Conservation (phyloP, 2,329 filamentous ascomycete species). For the Aspergillus hortae region DNA sequence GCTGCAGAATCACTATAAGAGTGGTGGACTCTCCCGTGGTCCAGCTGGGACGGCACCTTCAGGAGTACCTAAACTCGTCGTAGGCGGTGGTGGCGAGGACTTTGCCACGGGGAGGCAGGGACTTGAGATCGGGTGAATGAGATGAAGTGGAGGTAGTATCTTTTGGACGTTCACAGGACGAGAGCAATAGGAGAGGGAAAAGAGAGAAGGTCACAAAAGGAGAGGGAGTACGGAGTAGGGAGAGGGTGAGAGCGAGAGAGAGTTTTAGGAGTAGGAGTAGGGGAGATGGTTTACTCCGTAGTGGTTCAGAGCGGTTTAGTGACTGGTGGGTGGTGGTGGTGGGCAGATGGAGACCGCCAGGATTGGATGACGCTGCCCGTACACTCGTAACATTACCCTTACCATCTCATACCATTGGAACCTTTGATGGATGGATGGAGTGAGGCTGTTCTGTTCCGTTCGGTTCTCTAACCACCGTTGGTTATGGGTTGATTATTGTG, state of each 20-base stretch:
- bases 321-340: background rate
- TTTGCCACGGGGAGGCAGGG: background rate
- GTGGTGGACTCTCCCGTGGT: background rate
- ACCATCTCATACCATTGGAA: too few species aligned
- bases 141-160: background rate
- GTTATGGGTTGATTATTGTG: too few species aligned
- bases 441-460: too few species aligned
- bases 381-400: too few species aligned
- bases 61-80: background rate
- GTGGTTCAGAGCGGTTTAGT: too few species aligned
- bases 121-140: background rate
- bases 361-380: too few species aligned
- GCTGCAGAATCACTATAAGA: background rate
- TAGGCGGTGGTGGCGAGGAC: background rate
- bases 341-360: background rate
- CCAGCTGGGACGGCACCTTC: background rate
- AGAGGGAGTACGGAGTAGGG: background rate
- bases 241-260: conserved; percentile 1
- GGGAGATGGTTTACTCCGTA: background rate
- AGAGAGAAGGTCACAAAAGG: background rate
- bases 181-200: background rate
- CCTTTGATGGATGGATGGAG: too few species aligned
- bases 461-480: too few species aligned
- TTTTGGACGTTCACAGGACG: background rate
- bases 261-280: background rate